Percentiles rank a stretch among this genome's conserved stretches.
phyloP scores from a whole-genome alignment of 805 yeast species.

The Yarrowia phangngaensis region DNA sequence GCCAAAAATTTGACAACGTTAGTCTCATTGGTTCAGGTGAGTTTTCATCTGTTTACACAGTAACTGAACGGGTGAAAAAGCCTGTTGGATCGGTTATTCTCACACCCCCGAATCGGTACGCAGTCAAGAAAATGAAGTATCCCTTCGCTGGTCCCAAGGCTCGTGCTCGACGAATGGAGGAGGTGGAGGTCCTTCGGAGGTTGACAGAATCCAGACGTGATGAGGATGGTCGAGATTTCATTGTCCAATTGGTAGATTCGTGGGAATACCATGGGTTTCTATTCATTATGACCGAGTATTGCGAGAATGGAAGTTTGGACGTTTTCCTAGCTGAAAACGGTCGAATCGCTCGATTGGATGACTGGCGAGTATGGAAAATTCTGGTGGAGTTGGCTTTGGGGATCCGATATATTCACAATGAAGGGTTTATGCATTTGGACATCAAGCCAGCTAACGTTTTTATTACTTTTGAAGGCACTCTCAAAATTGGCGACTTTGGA shows the following conservation, averaged over 20 bases:
- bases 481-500: slow-evolving; percentile 96
- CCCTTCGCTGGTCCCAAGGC: slow-evolving; percentile 59
- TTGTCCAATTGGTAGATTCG: slow-evolving; percentile 72
- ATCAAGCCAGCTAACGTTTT: slow-evolving; percentile 93
- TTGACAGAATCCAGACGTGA: slow-evolving; percentile 34
- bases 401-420: slow-evolving; percentile 69
- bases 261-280: slow-evolving; percentile 74
- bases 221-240: slow-evolving; percentile 68
- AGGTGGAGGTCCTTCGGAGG: slow-evolving; percentile 57
- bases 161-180: slow-evolving; percentile 61
- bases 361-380: slow-evolving; percentile 97
- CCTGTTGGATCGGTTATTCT: slow-evolving; percentile 22
- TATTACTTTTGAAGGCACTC: slow-evolving; percentile 87
- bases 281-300: slow-evolving; percentile 90
- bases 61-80: slow-evolving; percentile 54
- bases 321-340: slow-evolving; percentile 75
- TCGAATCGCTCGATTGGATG: slow-evolving; percentile 74
- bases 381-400: slow-evolving; percentile 80
- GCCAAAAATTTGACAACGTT: slow-evolving; percentile 59
- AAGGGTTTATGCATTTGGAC: slow-evolving; percentile 79
- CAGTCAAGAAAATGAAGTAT: slow-evolving; percentile 80
- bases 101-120: slow-evolving; percentile 48
- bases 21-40: slow-evolving; percentile 77
- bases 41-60: slow-evolving; percentile 83
- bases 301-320: slow-evolving; percentile 90